phyloP scores from a whole-genome alignment of 2,329 filamentous ascomycete genomes.

The Tolypocladium endophyticum region DNA sequence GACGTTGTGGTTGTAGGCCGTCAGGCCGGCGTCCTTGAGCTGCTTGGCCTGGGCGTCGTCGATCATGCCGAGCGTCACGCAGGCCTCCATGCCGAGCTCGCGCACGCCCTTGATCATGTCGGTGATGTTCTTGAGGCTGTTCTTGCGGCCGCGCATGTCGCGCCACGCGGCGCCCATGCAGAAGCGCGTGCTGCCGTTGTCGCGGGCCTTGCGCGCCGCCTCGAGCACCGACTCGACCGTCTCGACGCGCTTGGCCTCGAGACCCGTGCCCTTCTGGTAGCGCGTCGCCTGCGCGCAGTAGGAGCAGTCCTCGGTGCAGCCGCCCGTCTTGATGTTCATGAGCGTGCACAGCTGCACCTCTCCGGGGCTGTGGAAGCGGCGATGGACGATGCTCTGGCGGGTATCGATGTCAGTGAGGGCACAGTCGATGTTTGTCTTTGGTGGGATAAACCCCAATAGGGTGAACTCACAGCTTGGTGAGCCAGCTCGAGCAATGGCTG shows the following conservation, averaged over 20 bases:
- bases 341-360: slow-evolving; percentile 87
- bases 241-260: slow-evolving; percentile 70
- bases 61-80: slow-evolving; percentile 92
- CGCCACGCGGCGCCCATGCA: slow-evolving; percentile 94
- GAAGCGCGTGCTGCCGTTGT: slow-evolving; percentile 81
- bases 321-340: slow-evolving; percentile 95
- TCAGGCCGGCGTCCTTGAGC: slow-evolving; percentile 73
- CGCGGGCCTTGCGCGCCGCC: slow-evolving; percentile 66
- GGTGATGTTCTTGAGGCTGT: slow-evolving; percentile 71
- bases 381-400: slow-evolving; percentile 60
- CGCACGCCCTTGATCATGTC: slow-evolving; percentile 77
- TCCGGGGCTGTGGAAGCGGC: slow-evolving; percentile 73
- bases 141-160: slow-evolving; percentile 86
- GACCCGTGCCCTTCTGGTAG: slow-evolving; percentile 64
- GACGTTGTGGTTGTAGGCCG: slow-evolving; percentile 90
- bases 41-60: slow-evolving; percentile 70
- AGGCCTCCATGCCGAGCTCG: slow-evolving; percentile 77
- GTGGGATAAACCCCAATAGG: neutral
- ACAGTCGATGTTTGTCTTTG: neutral
- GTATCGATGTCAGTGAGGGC: slow-evolving; percentile 2
- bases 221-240: slow-evolving; percentile 71
- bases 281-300: slow-evolving; percentile 87
- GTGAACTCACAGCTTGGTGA: slow-evolving; percentile 53
- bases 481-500: slow-evolving; percentile 71
- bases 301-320: slow-evolving; percentile 84